Evolutionary conservation across 179 eudicot species (phyloP), one percentile per base, ranked within the genome.

Genomic region (Beta lomatogona): DNA sequence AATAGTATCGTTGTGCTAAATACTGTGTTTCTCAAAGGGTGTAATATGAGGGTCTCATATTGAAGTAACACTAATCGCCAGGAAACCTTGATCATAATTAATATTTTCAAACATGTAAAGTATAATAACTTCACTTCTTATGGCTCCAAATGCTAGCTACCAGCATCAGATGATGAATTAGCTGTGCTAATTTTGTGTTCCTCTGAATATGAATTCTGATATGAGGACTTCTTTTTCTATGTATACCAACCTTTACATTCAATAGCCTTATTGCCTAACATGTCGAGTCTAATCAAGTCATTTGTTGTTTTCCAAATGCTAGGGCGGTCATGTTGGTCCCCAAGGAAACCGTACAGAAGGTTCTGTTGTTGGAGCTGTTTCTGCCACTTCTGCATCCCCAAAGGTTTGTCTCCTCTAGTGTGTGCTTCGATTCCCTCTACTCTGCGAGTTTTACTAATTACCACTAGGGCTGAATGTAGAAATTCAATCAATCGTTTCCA

Each of bases 251-350:
- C 71, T 67, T 36, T 44, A 16, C 18, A n/a, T 28, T 25, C 41
- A 28, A 28, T 10, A 25, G 11, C 5, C 25, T 25, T 61, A 45
- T 45, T 9, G 7, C 6, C 4, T 0, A 21, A n/a, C 11, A 16
- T 54, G 14, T 55, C 75, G 66, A 7, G 14, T 72, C 10, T 41
- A 6, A 55, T 21, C 11, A 63, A 77, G 54, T 64, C 66, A 58
- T 52, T 69, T 74, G 9, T 63, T 75, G 14, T 86, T 74, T 12
- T 69, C 25, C 64, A 57, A 80, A 25, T 86, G 82, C 68, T 77
- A 94, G 96, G 96, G 84, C 50, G 90, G 86, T 80, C 79, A 88
- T 69, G 70, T 77, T 82, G 88, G 88, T 77, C 84, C 85, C 45
- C 86, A 76, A 79, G 86, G 87, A 82, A 91, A 86, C 71, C 68